These are phyloP conservation scores for Phytomonas sp. DNA, from an alignment of 208 protist genomes.

Conservation along the genomic window DNA sequence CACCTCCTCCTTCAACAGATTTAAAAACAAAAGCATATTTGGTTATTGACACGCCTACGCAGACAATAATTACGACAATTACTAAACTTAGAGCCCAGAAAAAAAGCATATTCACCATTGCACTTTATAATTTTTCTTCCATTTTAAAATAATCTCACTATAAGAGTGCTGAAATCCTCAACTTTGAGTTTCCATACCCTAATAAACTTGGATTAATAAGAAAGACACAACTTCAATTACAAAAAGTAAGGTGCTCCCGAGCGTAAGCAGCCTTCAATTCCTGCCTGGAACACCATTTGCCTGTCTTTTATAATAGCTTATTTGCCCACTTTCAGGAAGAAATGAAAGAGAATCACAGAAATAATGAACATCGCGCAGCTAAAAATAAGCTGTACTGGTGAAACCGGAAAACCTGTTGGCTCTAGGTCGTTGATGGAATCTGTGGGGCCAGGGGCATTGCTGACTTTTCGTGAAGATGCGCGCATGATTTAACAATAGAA, in stretches of 20 bases:
- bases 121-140: slow-evolving; percentile 1
- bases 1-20: neutral
- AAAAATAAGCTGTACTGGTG: slow-evolving; percentile 71
- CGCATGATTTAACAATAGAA: slow-evolving; percentile 28
- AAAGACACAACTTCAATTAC: neutral
- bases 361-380: slow-evolving; percentile 59
- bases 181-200: neutral
- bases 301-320: neutral
- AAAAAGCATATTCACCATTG: neutral
- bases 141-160: neutral
- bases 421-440: slow-evolving; percentile 58
- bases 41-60: neutral
- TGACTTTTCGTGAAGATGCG: slow-evolving; percentile 29
- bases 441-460: slow-evolving; percentile 16
- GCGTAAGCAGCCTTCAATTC: slow-evolving; percentile 3
- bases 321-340: slow-evolving; percentile 63
- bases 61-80: neutral
- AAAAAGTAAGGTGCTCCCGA: neutral
- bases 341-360: slow-evolving; percentile 82
- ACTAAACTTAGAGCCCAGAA: slow-evolving; percentile 3
- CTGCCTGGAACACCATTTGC: slow-evolving; percentile 12
- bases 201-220: neutral
- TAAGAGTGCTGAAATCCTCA: neutral
- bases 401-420: slow-evolving; percentile 53
- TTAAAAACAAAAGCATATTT: neutral